Evolutionary conservation across 1,284 basidiomycete species (phyloP), one percentile per base, ranked within the genome.

Genomic region (Caloboletus inedulis): DNA sequence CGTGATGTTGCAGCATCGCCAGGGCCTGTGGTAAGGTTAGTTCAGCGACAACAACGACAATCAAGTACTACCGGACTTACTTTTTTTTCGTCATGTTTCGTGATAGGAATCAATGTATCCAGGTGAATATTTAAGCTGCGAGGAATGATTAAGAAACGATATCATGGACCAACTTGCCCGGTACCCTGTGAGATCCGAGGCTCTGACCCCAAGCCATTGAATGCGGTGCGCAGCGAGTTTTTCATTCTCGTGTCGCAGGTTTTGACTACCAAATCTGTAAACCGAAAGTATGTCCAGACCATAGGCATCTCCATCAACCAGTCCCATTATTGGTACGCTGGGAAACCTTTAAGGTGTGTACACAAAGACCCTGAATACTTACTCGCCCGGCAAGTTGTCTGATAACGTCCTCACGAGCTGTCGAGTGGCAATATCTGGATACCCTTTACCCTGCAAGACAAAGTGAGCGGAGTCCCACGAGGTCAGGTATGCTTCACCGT

Each of bases 221-320:
- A 94, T 65, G 18, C 89, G 77, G 27, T 74, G 71, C 0, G 90
- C 82, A 0, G 84, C 81, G 21, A 92, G 73, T 41, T 75, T 80
- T 12, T 70, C 74, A 31, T 75, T 79, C 63, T 91, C 86, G 63
- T 91, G 87, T 36, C 73, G 72, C 69, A 91, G 73, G 40, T 70
- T 73, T 48, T 65, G 69, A 59, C 87, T 89, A 13, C 89, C 87
- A 54, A 83, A 81, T 58, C 81, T 87, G 72, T 94, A 97, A 3
- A 90, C 87, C 1, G 89, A 88, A 3, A 93, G 77, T 54, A 98
- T 96, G 56, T 94, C 91, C 36, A 97, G 68, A 2, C 94, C 94
- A 66, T 91, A 90, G 0, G 94, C 86, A 67, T 98, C 94, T 0
- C 82, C 88, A 63, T 98, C 94, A 5, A 96, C 87, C n/a, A 97